Evolutionary conservation across 2,329 filamentous ascomycete genomes (phyloP).

Genomic region (Ustilaginoidea virens): DNA sequence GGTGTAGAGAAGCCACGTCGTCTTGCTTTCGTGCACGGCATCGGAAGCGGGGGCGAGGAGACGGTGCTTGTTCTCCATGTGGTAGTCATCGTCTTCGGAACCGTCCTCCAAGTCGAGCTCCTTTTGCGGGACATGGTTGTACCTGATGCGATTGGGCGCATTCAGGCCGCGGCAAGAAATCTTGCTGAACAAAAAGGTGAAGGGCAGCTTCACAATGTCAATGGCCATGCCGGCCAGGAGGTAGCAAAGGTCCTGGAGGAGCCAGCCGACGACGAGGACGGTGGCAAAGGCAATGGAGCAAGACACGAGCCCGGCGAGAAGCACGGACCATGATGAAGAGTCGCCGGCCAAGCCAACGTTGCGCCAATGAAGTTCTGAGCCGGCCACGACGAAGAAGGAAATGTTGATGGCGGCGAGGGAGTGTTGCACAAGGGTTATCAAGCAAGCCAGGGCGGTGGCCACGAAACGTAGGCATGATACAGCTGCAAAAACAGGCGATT

Average conservation of each 20-base stretch:
- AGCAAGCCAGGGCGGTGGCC: slow-evolving; percentile 6
- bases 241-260: slow-evolving; percentile 10
- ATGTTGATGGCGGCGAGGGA: slow-evolving; percentile 11
- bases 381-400: slow-evolving; percentile 16
- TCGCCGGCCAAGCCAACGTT: slow-evolving; percentile 12
- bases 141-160: not conserved
- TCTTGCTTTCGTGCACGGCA: not conserved
- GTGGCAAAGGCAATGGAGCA: slow-evolving; percentile 5
- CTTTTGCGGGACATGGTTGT: slow-evolving; percentile 7
- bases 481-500: slow-evolving; percentile 6
- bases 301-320: slow-evolving; percentile 12
- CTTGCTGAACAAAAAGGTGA: slow-evolving; percentile 6
- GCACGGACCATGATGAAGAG: slow-evolving; percentile 10
- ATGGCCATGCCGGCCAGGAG: slow-evolving; percentile 8
- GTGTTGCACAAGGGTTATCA: slow-evolving; percentile 11
- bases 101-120: slow-evolving; percentile 7
- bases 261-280: slow-evolving; percentile 7
- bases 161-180: slow-evolving; percentile 4
- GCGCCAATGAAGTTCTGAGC: slow-evolving; percentile 15
- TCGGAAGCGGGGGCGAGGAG: not conserved
- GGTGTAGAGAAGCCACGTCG: slow-evolving; percentile 7
- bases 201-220: slow-evolving; percentile 9
- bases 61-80: slow-evolving; percentile 4
- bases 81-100: slow-evolving; percentile 4
- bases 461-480: slow-evolving; percentile 9